Evolutionary conservation across 2,329 filamentous ascomycete species (phyloP), one percentile per base, ranked within the genome.

Genomic region (Pezicula neosporulosa): DNA sequence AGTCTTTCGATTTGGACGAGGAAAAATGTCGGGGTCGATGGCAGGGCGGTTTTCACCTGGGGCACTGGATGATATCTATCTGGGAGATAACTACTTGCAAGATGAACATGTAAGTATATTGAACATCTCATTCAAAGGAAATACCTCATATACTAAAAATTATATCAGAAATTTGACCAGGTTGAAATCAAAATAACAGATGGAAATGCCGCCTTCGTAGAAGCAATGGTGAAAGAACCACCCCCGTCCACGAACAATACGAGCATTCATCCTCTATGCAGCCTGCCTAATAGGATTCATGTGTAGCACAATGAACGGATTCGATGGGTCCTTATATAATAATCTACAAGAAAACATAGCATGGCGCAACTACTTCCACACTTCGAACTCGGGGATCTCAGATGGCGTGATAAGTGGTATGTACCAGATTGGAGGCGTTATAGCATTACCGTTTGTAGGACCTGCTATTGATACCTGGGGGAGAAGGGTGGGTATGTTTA

Each of bases 211-310:
- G 75, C 76, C 50, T 79, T 72, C 64, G 70, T 74, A 54, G 73
- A 81, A 64, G 78, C 79, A 30, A 70, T 76, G 63, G 56, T 77
- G 59, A 74, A 77, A 65, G 78, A 81, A 57, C 73, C 76, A 7
- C 71, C 75, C 75, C 12, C 63, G 56, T 16, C 67, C 72, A 42
- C 74, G 66, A 68, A 56, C 47, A 63, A 44, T 56, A 56, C 51
- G 66, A 38, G 68, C 72, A 53, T 50, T 75, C 52, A 50, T 71
- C 51, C 64, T 76, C 56, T 77, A 76, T 54, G 53, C 60, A 39
- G 70, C 72, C 60, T 75, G 70, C 44, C 46, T 75, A 47, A 51
- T 76, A 47, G 72, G 71, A 37, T 76, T 76, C 63, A 72, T 74
- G 64, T 75, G 73, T 62, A 72, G 71, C 3, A 74, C 71, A 39